Conservation (phyloP, 2,329 filamentous ascomycete genomes). For the Ophiostoma ips region DNA sequence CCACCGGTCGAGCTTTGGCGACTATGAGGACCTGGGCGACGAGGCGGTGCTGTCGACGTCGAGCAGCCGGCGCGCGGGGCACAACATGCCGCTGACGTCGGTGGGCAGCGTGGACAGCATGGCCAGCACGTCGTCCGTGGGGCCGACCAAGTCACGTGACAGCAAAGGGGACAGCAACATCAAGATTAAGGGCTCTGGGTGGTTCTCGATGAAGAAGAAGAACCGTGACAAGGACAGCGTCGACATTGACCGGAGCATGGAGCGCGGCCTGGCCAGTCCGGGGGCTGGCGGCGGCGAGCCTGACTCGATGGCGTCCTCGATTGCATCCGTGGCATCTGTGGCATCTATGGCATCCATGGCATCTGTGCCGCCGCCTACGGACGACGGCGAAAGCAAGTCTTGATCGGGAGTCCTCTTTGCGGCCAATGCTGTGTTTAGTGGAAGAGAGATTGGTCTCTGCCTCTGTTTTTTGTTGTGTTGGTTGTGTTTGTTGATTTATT, state of each 20-base stretch:
- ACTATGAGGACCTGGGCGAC: slow-evolving; percentile 38
- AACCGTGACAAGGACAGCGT: slow-evolving; percentile 42
- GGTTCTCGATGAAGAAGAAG: slow-evolving; percentile 48
- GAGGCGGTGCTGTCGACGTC: slow-evolving; percentile 17
- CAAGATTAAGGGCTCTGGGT: slow-evolving; percentile 29
- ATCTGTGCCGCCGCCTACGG: not conserved
- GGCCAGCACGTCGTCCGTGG: slow-evolving; percentile 39
- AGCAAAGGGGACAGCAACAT: slow-evolving; percentile 19
- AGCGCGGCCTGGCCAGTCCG: slow-evolving; percentile 2
- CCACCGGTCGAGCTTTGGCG: slow-evolving; percentile 41
- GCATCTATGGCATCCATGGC: not conserved
- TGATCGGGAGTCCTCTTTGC: not conserved
- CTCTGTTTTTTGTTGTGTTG: not conserved
- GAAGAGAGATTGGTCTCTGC: not conserved
- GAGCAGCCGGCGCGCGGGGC: slow-evolving; percentile 15
- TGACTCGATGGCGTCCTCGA: slow-evolving; percentile 9
- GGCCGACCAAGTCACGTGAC: slow-evolving; percentile 29
- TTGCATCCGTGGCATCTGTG: slow-evolving; percentile 1
- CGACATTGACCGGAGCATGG: slow-evolving; percentile 34
- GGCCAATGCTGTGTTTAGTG: too few relatives aligned
- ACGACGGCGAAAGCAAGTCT: slow-evolving; percentile 8
- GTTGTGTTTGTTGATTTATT: not conserved
- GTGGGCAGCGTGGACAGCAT: not conserved
- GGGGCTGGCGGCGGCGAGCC: slow-evolving; percentile 6
- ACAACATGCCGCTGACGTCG: slow-evolving; percentile 13